A percentile compares a stretch with the other conserved stretches of the same genome.
These are phyloP conservation scores for Medicago lupulina DNA, from an alignment of 306 rosid species.

Conservation along the genomic window DNA sequence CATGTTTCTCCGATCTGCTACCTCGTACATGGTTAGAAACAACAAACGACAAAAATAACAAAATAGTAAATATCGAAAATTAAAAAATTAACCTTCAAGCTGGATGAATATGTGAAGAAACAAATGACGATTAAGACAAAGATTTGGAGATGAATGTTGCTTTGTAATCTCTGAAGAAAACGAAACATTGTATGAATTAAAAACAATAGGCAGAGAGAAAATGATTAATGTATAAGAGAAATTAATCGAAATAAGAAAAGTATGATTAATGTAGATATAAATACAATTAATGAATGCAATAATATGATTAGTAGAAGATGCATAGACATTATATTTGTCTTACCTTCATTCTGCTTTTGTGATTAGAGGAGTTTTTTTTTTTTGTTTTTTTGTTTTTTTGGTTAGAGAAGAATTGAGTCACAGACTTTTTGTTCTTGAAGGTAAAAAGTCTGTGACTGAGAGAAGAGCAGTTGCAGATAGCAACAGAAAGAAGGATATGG, in stretches of 20 bases:
- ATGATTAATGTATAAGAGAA: not conserved
- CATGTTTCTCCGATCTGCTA: slow-evolving; percentile 96
- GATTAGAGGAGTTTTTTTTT: no score
- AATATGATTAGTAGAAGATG: not conserved
- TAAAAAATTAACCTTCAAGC: slow-evolving; percentile 60
- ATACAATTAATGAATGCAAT: no score
- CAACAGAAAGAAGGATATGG: no score
- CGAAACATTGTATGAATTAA: slow-evolving; percentile 7
- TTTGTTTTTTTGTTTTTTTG: not conserved
- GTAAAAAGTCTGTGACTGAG: not conserved
- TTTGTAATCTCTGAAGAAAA: slow-evolving; percentile 48
- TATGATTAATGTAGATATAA: no score
- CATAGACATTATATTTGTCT: not conserved
- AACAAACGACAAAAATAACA: not conserved
- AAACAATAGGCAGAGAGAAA: not conserved
- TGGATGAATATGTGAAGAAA: slow-evolving; percentile 53
- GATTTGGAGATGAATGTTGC: slow-evolving; percentile 33
- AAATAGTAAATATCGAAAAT: not conserved
- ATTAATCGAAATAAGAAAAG: no score
- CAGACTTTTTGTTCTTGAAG: not conserved
- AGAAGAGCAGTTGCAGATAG: not conserved
- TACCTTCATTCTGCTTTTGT: not conserved
- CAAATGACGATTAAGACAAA: slow-evolving; percentile 59
- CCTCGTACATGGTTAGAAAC: slow-evolving; percentile 37
- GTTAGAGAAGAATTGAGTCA: not conserved